Conservation (phyloP, 305 asterid genomes). For the Ruellia speciosa region DNA sequence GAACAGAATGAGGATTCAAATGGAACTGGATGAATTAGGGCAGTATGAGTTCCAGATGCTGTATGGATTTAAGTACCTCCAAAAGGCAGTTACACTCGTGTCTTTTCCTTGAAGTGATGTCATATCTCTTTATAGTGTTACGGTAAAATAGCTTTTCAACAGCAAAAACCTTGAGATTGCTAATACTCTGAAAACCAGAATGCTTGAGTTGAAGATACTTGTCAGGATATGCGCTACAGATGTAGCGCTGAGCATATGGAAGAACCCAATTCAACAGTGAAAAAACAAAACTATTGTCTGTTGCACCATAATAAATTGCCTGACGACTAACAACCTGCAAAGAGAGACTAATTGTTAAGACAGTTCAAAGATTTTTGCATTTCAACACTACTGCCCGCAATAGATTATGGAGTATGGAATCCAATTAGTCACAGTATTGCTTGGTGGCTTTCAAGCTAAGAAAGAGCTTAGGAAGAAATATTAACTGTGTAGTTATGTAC, state of each 20-base stretch:
- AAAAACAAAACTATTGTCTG: conserved; percentile 35
- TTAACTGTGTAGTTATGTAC: no score
- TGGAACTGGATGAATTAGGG: conserved; percentile 4
- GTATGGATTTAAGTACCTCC: conserved; percentile 46
- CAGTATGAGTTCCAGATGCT: conserved; percentile 1
- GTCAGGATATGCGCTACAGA: conserved; percentile 38
- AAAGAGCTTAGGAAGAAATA: neutral
- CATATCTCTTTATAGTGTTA: conserved; percentile 44
- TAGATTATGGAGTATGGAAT: no score
- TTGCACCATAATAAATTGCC: conserved; percentile 51
- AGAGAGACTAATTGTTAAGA: conserved; percentile 19
- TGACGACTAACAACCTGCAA: conserved; percentile 76
- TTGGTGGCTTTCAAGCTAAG: neutral
- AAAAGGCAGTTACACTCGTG: conserved; percentile 60
- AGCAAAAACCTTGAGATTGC: conserved; percentile 45
- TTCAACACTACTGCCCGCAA: neutral
- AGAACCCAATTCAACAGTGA: conserved; percentile 78
- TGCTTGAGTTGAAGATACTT: conserved; percentile 53
- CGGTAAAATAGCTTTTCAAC: conserved; percentile 67
- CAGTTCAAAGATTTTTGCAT: neutral
- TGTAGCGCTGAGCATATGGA: conserved; percentile 83
- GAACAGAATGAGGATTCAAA: conserved; percentile 7
- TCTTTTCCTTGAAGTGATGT: conserved; percentile 47
- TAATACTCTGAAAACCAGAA: conserved; percentile 48
- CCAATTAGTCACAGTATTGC: no score